Evolutionary conservation across 1,284 basidiomycete genomes (phyloP).

Genomic region (Exsudoporus floridanus): DNA sequence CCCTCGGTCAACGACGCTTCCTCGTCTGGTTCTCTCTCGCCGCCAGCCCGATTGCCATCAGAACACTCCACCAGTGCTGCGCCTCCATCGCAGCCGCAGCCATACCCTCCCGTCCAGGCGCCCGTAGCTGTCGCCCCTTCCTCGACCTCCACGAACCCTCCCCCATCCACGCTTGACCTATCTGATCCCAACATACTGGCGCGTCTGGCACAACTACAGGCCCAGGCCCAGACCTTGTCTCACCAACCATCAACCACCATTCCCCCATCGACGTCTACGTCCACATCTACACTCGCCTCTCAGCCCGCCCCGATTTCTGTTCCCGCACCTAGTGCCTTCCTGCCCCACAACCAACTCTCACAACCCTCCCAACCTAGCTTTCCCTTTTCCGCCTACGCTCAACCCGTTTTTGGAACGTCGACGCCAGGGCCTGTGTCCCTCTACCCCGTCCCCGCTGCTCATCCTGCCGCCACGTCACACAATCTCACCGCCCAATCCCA

Average conservation of each 20-base stretch:
- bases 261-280: conserved; percentile 1
- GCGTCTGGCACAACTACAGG: conserved; percentile 29
- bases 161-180: conserved; percentile 17
- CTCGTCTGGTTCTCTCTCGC: conserved; percentile 3
- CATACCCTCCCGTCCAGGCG: background rate
- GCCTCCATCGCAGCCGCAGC: conserved; percentile 7
- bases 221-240: conserved; percentile 14
- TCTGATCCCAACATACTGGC: conserved; percentile 25
- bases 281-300: background rate
- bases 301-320: background rate
- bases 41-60: conserved; percentile 5
- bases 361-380: conserved; percentile 12
- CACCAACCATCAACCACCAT: conserved; percentile 5
- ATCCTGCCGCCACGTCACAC: background rate
- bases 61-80: conserved; percentile 1
- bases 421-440: background rate
- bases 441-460: background rate
- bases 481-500: conserved; percentile 2
- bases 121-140: background rate
- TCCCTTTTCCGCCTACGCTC: conserved; percentile 7
- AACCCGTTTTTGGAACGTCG: conserved; percentile 4
- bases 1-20: background rate
- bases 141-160: background rate
- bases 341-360: conserved; percentile 1
- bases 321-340: background rate